A percentile compares a stretch with the other conserved stretches of the same genome.
Conservation (phyloP, 2,329 filamentous ascomycete genomes). For the Pyricularia pennisetigena region DNA sequence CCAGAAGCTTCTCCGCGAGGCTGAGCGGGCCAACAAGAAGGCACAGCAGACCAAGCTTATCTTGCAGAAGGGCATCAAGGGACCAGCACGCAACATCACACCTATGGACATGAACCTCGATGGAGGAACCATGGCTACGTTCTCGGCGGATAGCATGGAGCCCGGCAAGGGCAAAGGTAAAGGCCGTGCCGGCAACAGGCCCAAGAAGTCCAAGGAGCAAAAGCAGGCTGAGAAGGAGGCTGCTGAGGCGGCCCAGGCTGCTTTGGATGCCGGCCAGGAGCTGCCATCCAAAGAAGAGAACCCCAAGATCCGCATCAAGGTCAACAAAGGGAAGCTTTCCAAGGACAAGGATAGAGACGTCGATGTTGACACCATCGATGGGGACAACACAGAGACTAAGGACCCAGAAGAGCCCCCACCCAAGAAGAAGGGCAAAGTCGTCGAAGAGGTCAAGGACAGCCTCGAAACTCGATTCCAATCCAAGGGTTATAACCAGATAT, state of each 20-base stretch:
- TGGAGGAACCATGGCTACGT: constrained; percentile 76
- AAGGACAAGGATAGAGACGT: constrained; percentile 24
- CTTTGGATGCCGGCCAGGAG: constrained; percentile 69
- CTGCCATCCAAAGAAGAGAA: constrained; percentile 46
- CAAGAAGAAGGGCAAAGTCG: constrained; percentile 24
- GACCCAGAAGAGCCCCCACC: constrained; percentile 33
- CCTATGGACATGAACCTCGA: constrained; percentile 72
- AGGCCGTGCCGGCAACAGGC: constrained; percentile 52
- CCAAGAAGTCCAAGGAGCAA: constrained; percentile 85
- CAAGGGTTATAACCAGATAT: constrained; percentile 93
- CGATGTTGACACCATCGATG: constrained; percentile 10
- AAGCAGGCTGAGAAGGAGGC: constrained; percentile 74
- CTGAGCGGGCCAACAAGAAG: constrained; percentile 86
- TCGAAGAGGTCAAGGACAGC: constrained; percentile 37
- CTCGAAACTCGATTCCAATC: constrained; percentile 65
- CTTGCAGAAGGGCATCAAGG: constrained; percentile 79
- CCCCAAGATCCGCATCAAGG: constrained; percentile 53
- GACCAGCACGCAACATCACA: constrained; percentile 55
- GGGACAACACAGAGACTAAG: constrained; percentile 25
- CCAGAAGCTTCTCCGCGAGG: constrained; percentile 71
- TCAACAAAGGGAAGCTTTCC: constrained; percentile 30
- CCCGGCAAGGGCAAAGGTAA: constrained; percentile 39
- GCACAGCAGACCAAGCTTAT: constrained; percentile 83
- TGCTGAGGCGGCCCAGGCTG: constrained; percentile 80
- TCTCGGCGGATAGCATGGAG: constrained; percentile 57